Conservation (phyloP, 352 stramenopile species). For the Globisporangium paroecandrum region DNA sequence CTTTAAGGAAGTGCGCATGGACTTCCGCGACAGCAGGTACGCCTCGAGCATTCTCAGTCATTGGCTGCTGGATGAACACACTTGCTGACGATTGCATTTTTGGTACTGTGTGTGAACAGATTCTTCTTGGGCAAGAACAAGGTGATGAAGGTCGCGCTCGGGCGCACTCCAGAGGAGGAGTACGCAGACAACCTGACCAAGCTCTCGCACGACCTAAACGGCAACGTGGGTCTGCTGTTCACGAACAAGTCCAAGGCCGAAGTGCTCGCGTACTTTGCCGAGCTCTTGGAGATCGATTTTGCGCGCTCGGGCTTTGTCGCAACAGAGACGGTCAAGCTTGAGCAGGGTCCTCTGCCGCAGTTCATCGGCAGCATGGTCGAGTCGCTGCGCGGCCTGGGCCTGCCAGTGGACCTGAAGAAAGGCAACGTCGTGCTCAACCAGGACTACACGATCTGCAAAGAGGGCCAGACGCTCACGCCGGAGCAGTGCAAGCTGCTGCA, state of each 20-base stretch:
- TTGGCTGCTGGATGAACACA: no score
- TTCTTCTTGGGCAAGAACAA: slow-evolving; percentile 99
- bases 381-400: slow-evolving; percentile 93
- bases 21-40: slow-evolving; percentile 92
- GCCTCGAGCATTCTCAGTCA: neutral
- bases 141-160: slow-evolving; percentile 96
- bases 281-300: slow-evolving; percentile 91
- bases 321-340: slow-evolving; percentile 86
- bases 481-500: slow-evolving; percentile 96
- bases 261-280: slow-evolving; percentile 91
- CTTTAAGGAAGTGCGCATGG: slow-evolving; percentile 97
- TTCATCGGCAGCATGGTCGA: slow-evolving; percentile 97
- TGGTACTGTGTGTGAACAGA: slow-evolving; percentile 30
- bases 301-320: slow-evolving; percentile 92
- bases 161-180: slow-evolving; percentile 93
- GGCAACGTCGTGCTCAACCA: slow-evolving; percentile 90
- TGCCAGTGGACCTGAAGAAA: slow-evolving; percentile 97
- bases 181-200: slow-evolving; percentile 94
- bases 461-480: slow-evolving; percentile 91
- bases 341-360: slow-evolving; percentile 85
- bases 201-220: slow-evolving; percentile 89
- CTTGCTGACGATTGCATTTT: neutral
- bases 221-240: slow-evolving; percentile 94
- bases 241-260: slow-evolving; percentile 90
- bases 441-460: slow-evolving; percentile 93